phyloP scores from a whole-genome alignment of 2,329 filamentous ascomycete species.

The Neonectria punicea region DNA sequence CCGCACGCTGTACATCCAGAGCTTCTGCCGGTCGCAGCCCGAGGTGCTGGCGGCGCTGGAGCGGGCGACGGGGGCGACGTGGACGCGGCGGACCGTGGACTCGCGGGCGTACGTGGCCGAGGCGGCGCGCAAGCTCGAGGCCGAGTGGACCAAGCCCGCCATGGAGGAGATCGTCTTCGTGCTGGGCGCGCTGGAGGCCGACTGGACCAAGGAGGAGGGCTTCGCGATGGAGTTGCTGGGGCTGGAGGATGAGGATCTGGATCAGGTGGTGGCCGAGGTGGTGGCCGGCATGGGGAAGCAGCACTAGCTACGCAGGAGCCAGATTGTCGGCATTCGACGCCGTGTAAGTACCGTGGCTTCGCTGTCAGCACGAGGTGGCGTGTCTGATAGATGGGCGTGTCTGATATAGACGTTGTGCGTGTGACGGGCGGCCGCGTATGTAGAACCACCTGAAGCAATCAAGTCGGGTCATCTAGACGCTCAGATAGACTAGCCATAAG shows the following conservation, averaged over 20 bases:
- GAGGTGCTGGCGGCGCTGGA: slow-evolving; percentile 61
- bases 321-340: neutral
- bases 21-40: slow-evolving; percentile 59
- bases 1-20: slow-evolving; percentile 57
- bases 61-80: slow-evolving; percentile 57
- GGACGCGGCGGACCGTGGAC: slow-evolving; percentile 47
- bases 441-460: neutral
- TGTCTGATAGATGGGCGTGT: neutral
- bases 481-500: neutral
- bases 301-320: neutral
- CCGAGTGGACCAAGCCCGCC: slow-evolving; percentile 46
- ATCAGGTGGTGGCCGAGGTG: slow-evolving; percentile 51
- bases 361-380: neutral
- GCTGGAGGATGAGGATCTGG: slow-evolving; percentile 58
- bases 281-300: slow-evolving; percentile 41
- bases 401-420: neutral
- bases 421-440: neutral
- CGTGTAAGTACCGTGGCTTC: neutral
- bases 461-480: neutral
- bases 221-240: slow-evolving; percentile 61
- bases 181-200: slow-evolving; percentile 58
- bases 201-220: slow-evolving; percentile 57
- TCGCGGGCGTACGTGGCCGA: slow-evolving; percentile 53
- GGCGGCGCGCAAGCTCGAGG: slow-evolving; percentile 51
- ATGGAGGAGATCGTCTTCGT: slow-evolving; percentile 62